Conservation (phyloP, 163 green algal species). For the Trebouxiophyceae sp. region DNA sequence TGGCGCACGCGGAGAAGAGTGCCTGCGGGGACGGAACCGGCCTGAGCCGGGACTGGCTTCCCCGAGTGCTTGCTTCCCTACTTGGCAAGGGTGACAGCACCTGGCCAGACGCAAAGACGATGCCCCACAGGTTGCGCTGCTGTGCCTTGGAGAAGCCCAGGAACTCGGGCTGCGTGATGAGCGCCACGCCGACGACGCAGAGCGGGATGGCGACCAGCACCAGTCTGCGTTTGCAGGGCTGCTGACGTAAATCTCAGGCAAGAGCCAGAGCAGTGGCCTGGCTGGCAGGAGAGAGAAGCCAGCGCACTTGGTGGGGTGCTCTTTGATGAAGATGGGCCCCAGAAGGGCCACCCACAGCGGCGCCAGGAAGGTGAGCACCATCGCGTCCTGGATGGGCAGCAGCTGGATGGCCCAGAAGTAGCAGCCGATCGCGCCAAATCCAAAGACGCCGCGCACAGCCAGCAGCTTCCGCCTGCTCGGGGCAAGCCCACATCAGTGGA, state of each 20-base stretch:
- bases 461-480: slow-evolving; percentile 34
- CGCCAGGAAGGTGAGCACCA: slow-evolving; percentile 39
- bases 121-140: slow-evolving; percentile 5
- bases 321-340: slow-evolving; percentile 24
- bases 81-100: no score
- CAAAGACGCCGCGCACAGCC: slow-evolving; percentile 34
- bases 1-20: slow-evolving; percentile 29
- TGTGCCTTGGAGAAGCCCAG: slow-evolving; percentile 8
- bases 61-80: no score
- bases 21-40: no score
- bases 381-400: slow-evolving; percentile 37
- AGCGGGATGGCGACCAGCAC: slow-evolving; percentile 23
- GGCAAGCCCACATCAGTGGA: no score
- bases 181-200: slow-evolving; percentile 23
- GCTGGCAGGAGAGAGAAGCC: background rate
- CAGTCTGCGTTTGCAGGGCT: no score
- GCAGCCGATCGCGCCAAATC: slow-evolving; percentile 28
- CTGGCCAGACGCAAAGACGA: slow-evolving; percentile 11
- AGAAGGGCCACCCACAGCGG: slow-evolving; percentile 30
- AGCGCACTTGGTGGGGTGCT: slow-evolving; percentile 10
- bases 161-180: slow-evolving; percentile 32
- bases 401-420: slow-evolving; percentile 32
- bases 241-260: no score
- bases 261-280: background rate
- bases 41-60: no score